These are phyloP conservation scores for Vaccinium vitisidaea DNA, from an alignment of 148 eudicot species.

Conservation along the genomic window DNA sequence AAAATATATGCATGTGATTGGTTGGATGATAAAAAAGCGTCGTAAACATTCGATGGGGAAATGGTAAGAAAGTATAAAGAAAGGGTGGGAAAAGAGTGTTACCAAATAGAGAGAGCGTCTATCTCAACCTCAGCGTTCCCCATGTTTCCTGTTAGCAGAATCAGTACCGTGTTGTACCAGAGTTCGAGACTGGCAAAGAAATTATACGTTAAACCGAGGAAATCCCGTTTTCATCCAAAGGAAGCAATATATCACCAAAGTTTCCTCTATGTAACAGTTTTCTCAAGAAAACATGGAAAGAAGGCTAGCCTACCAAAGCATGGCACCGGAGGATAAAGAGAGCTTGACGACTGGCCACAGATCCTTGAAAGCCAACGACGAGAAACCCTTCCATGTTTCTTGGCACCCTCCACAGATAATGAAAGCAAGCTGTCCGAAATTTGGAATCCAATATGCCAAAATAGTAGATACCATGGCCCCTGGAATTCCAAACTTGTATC, in stretches of 20 bases:
- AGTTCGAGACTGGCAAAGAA: not conserved
- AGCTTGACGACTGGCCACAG: constrained; percentile 33
- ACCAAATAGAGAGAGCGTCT: constrained; percentile 44
- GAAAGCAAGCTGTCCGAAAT: constrained; percentile 26
- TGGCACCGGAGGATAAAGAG: constrained; percentile 37
- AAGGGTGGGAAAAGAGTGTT: not conserved
- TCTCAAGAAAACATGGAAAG: not conserved
- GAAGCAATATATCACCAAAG: not conserved
- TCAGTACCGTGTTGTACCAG: constrained; percentile 19
- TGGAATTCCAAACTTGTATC: constrained; percentile 25
- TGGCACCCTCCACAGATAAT: constrained; percentile 28
- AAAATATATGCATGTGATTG: not conserved
- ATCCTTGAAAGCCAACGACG: constrained; percentile 32
- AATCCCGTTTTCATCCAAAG: not conserved
- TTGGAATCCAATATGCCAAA: constrained; percentile 32
- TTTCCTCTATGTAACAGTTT: not conserved
- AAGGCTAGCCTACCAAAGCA: constrained; percentile 33
- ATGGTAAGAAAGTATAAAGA: not conserved
- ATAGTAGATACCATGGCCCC: constrained; percentile 34
- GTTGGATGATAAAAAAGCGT: not conserved
- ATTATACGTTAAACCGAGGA: not conserved
- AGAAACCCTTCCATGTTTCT: constrained; percentile 41
- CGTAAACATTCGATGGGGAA: not conserved
- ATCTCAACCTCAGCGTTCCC: constrained; percentile 31
- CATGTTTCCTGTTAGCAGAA: constrained; percentile 34